A percentile compares a stretch with the other conserved stretches of the same genome.
These are phyloP conservation scores for Pichia membranifaciens DNA, from an alignment of 805 yeast genomes.

Conservation along the genomic window DNA sequence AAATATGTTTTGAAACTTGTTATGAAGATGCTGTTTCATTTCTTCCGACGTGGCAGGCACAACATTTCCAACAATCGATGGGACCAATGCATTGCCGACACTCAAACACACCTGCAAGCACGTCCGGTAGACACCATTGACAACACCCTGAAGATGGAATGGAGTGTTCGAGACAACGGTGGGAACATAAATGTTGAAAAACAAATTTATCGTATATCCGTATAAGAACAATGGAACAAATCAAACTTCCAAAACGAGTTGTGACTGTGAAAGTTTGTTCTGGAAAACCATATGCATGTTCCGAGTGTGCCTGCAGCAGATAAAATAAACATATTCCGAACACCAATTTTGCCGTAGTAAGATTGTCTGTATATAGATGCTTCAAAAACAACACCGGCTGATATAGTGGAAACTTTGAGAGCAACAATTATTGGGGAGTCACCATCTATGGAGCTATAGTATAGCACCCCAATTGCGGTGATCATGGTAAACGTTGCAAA, in stretches of 20 bases:
- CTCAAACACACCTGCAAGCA: conserved; percentile 16
- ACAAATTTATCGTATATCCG: conserved; percentile 25
- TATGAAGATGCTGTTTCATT: conserved; percentile 3
- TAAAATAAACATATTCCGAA: conserved; percentile 14
- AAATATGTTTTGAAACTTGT: conserved; percentile 4
- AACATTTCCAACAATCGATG: conserved; percentile 15
- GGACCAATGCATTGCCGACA: conserved; percentile 16
- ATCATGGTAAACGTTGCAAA: conserved; percentile 11
- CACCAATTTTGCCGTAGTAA: conserved; percentile 19
- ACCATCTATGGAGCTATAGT: conserved; percentile 26
- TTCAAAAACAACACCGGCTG: conserved; percentile 29
- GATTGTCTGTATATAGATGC: conserved; percentile 19
- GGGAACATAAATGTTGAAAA: conserved; percentile 31
- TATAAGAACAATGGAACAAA: conserved; percentile 21
- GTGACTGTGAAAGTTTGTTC: conserved; percentile 12
- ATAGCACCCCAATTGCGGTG: conserved; percentile 13
- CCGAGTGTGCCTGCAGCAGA: conserved; percentile 16
- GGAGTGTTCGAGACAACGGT: conserved; percentile 24
- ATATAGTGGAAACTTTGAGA: conserved; percentile 31
- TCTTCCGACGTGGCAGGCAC: neutral
- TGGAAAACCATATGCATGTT: conserved; percentile 19
- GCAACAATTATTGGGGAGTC: conserved; percentile 33
- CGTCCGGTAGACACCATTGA: conserved; percentile 16
- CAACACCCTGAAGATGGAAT: conserved; percentile 18
- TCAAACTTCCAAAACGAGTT: conserved; percentile 24